Percentiles rank a stretch among this genome's conserved stretches.
Evolutionary conservation across 2,329 filamentous ascomycete species (phyloP).

Genomic region (Neophaeococcomyces mojaviensis): DNA sequence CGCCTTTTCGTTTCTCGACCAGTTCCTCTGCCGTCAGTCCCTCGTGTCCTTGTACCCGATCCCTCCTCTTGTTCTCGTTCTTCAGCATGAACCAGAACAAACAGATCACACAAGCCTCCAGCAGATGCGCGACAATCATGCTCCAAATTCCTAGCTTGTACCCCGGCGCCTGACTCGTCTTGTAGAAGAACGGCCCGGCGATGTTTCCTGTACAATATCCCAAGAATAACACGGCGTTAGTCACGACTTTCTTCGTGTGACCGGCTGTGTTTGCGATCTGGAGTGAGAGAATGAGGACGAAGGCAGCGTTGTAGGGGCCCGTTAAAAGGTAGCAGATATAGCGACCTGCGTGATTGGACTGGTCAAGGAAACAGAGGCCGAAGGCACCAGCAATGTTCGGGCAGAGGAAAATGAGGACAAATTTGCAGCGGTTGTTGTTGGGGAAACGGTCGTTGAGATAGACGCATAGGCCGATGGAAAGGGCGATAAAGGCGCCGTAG

Average conservation of each 20-base stretch:
- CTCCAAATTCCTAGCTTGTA: slow-evolving; percentile 49
- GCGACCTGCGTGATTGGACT: slow-evolving; percentile 44
- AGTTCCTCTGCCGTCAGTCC: slow-evolving; percentile 20
- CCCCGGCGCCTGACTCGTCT: slow-evolving; percentile 43
- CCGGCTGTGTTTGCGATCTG: slow-evolving; percentile 42
- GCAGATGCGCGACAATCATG: slow-evolving; percentile 48
- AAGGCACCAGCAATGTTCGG: slow-evolving; percentile 54
- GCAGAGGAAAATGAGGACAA: slow-evolving; percentile 50
- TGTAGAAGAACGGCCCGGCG: slow-evolving; percentile 57
- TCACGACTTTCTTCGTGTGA: slow-evolving; percentile 57
- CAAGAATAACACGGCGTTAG: slow-evolving; percentile 55
- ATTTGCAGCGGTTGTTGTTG: slow-evolving; percentile 44
- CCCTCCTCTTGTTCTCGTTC: slow-evolving; percentile 44
- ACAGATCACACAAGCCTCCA: slow-evolving; percentile 43
- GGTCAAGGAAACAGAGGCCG: slow-evolving; percentile 48
- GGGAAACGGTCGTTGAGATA: slow-evolving; percentile 41
- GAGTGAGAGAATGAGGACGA: slow-evolving; percentile 44
- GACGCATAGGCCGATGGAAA: slow-evolving; percentile 44
- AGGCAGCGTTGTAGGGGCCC: slow-evolving; percentile 48
- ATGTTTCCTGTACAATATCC: slow-evolving; percentile 57
- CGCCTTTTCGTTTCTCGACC: slow-evolving; percentile 13
- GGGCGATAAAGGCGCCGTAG: slow-evolving; percentile 42
- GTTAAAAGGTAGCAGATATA: slow-evolving; percentile 54
- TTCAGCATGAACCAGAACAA: slow-evolving; percentile 41
- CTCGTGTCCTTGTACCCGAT: slow-evolving; percentile 39